phyloP scores from a whole-genome alignment of 805 yeast species.

The Teunomyces tritomae region DNA sequence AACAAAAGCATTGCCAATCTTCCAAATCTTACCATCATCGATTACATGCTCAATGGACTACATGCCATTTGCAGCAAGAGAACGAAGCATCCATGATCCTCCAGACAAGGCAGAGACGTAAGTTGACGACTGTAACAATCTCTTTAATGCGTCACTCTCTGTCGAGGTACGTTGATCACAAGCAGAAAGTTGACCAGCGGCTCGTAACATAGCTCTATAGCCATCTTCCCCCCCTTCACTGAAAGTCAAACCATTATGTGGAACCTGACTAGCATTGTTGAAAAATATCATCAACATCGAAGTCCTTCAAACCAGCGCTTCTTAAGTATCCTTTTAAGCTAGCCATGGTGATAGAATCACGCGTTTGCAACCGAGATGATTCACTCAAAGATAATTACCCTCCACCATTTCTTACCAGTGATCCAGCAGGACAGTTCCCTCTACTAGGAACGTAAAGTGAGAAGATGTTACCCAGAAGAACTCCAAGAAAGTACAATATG shows the following conservation, averaged over 20 bases:
- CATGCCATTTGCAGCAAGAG: slow-evolving; percentile 18
- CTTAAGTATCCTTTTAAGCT: slow-evolving; percentile 5
- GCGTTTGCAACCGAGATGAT: slow-evolving; percentile 8
- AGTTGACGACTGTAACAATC: slow-evolving; percentile 35
- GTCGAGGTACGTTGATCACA: slow-evolving; percentile 69
- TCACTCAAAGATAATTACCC: slow-evolving; percentile 5
- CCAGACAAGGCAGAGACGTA: slow-evolving; percentile 42
- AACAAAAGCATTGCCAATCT: slow-evolving; percentile 14
- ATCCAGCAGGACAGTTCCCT: slow-evolving; percentile 9
- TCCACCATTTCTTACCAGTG: background rate
- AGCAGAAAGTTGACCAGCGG: slow-evolving; percentile 84
- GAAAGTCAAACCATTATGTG: slow-evolving; percentile 34
- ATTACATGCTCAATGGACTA: slow-evolving; percentile 16
- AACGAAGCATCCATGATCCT: slow-evolving; percentile 40
- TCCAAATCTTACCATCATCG: slow-evolving; percentile 17
- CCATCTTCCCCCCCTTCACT: slow-evolving; percentile 45
- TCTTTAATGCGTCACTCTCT: slow-evolving; percentile 20
- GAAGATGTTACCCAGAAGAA: background rate
- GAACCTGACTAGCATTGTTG: slow-evolving; percentile 9
- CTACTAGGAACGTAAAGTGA: slow-evolving; percentile 12
- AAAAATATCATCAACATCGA: slow-evolving; percentile 11
- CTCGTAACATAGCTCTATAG: slow-evolving; percentile 53
- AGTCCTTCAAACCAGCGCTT: slow-evolving; percentile 7
- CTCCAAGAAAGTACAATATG: background rate
- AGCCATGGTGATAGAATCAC: slow-evolving; percentile 8